Base-by-base conservation (phyloP, 305 asterid species). In the Fraxinus angustifolia region DNA sequence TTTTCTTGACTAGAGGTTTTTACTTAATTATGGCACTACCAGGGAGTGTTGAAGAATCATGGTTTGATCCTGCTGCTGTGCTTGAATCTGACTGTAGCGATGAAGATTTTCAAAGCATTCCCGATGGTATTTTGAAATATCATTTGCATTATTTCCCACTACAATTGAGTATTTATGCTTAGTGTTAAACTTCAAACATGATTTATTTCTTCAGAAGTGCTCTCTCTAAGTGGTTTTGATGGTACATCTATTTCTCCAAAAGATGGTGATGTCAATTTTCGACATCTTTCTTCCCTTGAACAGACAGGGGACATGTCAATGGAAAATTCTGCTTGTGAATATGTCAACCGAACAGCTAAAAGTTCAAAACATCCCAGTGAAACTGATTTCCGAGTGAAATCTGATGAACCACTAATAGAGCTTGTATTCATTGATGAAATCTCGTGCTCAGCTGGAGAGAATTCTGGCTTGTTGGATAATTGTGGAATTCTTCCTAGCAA, bases 401-500 rank as follows among this genome's bases (percentile, higher is more conserved):
- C 87, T 73, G 90, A 85, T 31, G 95, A 86, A 62, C 84, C 82
- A 21, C 53, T 76, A 17, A 86, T 36, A 68, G 85, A 80, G 70
- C 96, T 91, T 8, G 97, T 93, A 5, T 91, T 80, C 30, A 78
- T 87, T 12, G 92, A 94, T 45, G 96, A 94, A 75, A 88, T 93
- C 56, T 88, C 95, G 31, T 76, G 84, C 4, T 81, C 88, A 17
- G 82, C 82, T 45, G 91, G 86, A 77, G 98, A 88, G 85, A 83
- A 85, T 50, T 79, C 81, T 81, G 91, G 92, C 78, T 87, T 93
- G 87, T 86, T 94, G 87, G 93, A 89, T 80, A 88, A 92, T 82
- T 96, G 98, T 73, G 97, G 98, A 34, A 91, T 96, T 78, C 82
- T 92, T 82, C 89, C 97, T 12, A 88, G 82, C 76, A 96, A 96